Percentiles rank a stretch among this genome's conserved stretches.
Evolutionary conservation across 345 rosid genomes (phyloP).

Genomic region (Geranium brycei): DNA sequence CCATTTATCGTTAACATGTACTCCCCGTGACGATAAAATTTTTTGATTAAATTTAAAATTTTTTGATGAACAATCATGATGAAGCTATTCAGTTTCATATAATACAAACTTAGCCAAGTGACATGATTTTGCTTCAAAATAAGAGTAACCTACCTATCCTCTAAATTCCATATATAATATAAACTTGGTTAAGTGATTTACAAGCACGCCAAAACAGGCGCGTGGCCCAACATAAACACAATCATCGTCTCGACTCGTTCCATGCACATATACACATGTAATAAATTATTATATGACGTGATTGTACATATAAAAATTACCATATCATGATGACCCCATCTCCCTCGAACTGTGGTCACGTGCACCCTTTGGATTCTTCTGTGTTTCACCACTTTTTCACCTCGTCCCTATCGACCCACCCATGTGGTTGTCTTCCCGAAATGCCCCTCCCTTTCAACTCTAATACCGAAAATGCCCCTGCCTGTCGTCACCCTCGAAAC

Average conservation of each 20-base stretch:
- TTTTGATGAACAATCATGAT: too few species aligned
- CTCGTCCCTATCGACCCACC: slow-evolving; percentile 2
- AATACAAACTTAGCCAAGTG: too few species aligned
- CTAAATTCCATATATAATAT: too few species aligned
- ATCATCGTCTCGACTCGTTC: neutral
- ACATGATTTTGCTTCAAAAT: too few species aligned
- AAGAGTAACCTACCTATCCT: too few species aligned
- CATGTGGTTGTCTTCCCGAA: slow-evolving; percentile 12
- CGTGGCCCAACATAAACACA: neutral
- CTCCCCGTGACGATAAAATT: too few species aligned
- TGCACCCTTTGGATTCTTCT: slow-evolving; percentile 34
- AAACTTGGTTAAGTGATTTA: neutral
- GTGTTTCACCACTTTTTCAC: slow-evolving; percentile 1
- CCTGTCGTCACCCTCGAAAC: neutral
- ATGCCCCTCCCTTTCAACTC: slow-evolving; percentile 3
- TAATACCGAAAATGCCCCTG: slow-evolving; percentile 16
- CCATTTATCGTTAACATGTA: too few species aligned
- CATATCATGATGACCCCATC: neutral
- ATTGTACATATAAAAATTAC: neutral
- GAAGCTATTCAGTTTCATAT: too few species aligned
- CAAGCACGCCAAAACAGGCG: neutral
- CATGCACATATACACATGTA: neutral
- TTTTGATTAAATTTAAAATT: too few species aligned
- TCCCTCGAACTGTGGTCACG: slow-evolving; percentile 31
- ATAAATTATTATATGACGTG: neutral